Conservation (phyloP, 345 rosid genomes). For the Anacardium occidentale region DNA sequence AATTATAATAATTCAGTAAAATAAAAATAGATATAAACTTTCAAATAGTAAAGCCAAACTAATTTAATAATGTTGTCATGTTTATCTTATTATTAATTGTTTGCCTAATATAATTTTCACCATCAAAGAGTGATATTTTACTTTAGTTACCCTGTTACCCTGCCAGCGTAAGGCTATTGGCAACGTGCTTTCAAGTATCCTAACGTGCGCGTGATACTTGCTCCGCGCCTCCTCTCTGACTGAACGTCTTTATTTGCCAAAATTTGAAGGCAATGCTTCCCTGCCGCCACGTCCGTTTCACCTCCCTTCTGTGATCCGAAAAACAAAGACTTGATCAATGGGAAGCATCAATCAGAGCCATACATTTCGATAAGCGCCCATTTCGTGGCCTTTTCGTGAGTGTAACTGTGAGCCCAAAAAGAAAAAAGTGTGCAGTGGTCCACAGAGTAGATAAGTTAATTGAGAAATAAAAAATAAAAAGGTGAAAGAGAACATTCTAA, state of each 20-base stretch:
- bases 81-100: too few species aligned
- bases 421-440: neutral
- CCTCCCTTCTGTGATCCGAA: neutral
- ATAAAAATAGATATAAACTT: too few species aligned
- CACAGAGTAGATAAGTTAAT: neutral
- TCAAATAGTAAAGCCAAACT: too few species aligned
- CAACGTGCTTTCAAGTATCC: neutral
- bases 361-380: neutral
- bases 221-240: neutral
- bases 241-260: too few species aligned
- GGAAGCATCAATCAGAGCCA: neutral
- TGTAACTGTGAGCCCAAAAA: neutral
- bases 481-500: constrained; percentile 41
- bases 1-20: too few species aligned
- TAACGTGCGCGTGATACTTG: constrained; percentile 11
- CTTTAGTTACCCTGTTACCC: too few species aligned
- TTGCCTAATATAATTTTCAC: too few species aligned
- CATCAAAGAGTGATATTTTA: too few species aligned
- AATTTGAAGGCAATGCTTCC: neutral
- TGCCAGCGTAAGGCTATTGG: neutral
- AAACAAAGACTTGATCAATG: neutral
- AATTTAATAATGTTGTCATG: too few species aligned
- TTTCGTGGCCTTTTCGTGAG: neutral
- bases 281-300: neutral
- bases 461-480: neutral